Conservation (phyloP, 345 rosid genomes). For the Eucalyptus erythrocorys region DNA sequence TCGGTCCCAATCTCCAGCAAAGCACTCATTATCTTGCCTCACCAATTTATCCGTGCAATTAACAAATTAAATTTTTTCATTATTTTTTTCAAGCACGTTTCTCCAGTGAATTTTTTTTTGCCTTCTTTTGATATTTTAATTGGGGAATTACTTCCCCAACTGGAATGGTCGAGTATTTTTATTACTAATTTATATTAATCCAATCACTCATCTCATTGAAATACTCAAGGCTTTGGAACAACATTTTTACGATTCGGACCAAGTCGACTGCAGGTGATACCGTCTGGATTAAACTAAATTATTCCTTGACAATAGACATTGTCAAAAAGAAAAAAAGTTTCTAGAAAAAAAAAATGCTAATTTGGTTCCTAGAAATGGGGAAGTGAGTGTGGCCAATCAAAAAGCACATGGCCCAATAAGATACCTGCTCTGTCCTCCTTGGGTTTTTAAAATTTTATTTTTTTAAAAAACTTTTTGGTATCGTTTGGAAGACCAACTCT, state of each 20-base stretch:
- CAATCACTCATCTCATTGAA: background rate
- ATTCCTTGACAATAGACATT: background rate
- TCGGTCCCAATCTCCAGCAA: background rate
- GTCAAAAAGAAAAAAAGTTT: background rate
- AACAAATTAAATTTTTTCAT: background rate
- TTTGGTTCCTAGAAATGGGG: background rate
- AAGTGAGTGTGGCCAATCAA: background rate
- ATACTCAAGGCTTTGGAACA: background rate
- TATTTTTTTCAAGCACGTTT: background rate
- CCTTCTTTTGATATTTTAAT: background rate
- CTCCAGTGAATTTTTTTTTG: background rate
- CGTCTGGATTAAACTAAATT: background rate
- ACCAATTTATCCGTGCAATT: background rate
- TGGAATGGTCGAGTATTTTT: background rate
- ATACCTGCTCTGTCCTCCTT: background rate
- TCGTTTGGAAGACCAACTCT: background rate
- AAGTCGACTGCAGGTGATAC: background rate
- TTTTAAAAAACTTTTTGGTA: background rate
- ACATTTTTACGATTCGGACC: background rate
- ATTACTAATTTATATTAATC: background rate
- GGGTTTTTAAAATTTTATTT: background rate
- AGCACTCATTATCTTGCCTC: background rate
- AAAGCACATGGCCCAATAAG: background rate
- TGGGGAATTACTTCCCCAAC: background rate
- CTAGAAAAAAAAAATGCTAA: background rate